These are phyloP conservation scores for Cytidiella melzeri DNA, from an alignment of 768 basidiomycete genomes.

Conservation along the genomic window DNA sequence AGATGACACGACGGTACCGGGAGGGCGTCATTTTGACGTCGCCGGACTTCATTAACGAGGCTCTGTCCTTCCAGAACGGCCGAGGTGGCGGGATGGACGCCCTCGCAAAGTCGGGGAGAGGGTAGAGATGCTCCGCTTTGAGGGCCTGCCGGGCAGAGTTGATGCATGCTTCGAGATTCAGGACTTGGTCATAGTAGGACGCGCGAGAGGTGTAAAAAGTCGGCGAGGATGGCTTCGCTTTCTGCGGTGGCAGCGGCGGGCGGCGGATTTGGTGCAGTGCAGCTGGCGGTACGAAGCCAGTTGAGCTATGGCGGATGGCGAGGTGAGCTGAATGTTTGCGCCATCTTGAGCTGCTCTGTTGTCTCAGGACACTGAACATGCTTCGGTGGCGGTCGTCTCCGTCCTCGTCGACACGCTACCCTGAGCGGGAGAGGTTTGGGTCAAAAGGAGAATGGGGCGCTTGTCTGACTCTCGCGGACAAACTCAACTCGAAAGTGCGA, in stretches of 20 bases:
- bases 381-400: background rate
- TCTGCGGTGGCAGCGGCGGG: background rate
- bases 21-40: constrained; percentile 56
- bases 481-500: no score
- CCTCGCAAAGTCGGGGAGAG: constrained; percentile 68
- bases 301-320: background rate
- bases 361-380: constrained; percentile 6
- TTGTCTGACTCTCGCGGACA: background rate
- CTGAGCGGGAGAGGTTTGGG: background rate
- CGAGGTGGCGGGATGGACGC: constrained; percentile 50
- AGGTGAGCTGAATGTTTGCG: background rate
- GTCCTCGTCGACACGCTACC: background rate
- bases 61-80: constrained; percentile 63
- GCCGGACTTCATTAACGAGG: constrained; percentile 53
- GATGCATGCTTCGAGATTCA: constrained; percentile 59
- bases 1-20: constrained; percentile 60
- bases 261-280: constrained; percentile 6
- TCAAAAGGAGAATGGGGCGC: background rate
- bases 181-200: constrained; percentile 66
- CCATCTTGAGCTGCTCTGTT: background rate
- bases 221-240: constrained; percentile 52
- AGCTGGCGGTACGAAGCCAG: constrained; percentile 4
- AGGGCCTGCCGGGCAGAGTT: constrained; percentile 52
- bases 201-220: constrained; percentile 82
- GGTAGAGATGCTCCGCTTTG: constrained; percentile 61